Evolutionary conservation across 345 rosid species (phyloP), one percentile per base, ranked within the genome.

Genomic region (Gossypium australe): DNA sequence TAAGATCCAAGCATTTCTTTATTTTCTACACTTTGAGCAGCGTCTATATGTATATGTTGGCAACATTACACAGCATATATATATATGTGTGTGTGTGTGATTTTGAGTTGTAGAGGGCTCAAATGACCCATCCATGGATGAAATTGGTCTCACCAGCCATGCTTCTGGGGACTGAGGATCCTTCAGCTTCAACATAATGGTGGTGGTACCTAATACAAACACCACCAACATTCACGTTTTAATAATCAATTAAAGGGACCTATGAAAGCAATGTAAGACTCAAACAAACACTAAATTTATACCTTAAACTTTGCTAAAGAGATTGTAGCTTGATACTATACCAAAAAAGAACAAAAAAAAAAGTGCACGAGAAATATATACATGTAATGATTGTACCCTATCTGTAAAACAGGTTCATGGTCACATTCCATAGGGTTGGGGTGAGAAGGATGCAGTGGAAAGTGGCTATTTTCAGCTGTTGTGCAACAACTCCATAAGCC

Each of bases 51-150:
- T 22, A 69, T 48, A 27, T 27, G 7, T 27, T 51, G 4, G 14
- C 72, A 48, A 48, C 57, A 51, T 69, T 17, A 27, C 34, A 55
- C 4, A n/a, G 6, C 4, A 44, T 18, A 53, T 53, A 53, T 17
- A 8, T 0, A 7, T 52, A 43, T 20, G 20, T 20, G 20, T 20
- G 20, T 27, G 3, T 27, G 0, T 29, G 1, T 29, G 9, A 17
- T 52, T 57, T 57, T 34, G 22, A 34, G 11, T 16, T 65, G 7
- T 41, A 11, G 43, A 75, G 6, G 16, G 16, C 61, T 90, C 84
- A 92, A 75, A 92, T 84, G 70, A 87, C 84, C 95, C 97, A 92
- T 78, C 91, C 92, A 34, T 92, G 89, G 76, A 87, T 79, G 94
- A 89, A 87, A 83, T 87, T 89, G 60, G 95, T 90, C 85, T 88